Evolutionary conservation across 2,329 filamentous ascomycete species (phyloP), one percentile per base, ranked within the genome.

Genomic region (Macrophomina pseudophaseolina): DNA sequence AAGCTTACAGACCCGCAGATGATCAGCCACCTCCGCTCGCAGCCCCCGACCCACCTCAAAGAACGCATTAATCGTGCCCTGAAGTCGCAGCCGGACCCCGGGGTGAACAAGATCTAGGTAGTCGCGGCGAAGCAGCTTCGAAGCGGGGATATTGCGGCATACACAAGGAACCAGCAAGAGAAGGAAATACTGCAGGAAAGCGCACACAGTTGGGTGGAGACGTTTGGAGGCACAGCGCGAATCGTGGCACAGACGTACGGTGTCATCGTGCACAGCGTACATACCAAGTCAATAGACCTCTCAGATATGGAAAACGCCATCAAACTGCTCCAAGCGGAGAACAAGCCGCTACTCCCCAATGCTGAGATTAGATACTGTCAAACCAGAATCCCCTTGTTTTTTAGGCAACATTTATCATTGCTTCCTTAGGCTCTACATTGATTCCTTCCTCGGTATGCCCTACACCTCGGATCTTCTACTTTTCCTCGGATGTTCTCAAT

Each of bases 51-150:
- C 0, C 28, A 32, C 28, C 49, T 32, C 1, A 52, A 52, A 32
- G 49, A 52, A 32, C 28, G 49, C 28, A 32, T 32, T 33, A 52
- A 52, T 23, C 49, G 23, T 33, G 28, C 49, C 12, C 49, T 52
- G 2, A 32, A 32, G 23, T 32, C 49, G 11, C 49, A 32, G 1
- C 33, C 49, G 49, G 28, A 52, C 7, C 49, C 12, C 28, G 12
- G 11, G 1, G 28, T 56, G 1, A 56, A 56, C 33, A 56, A 56
- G n/a, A 56, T 56, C n/a, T 4, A 56, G n/a, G 35, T 40, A 56
- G 52, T 56, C n/a, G 33, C 33, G 52, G 52, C 52, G n/a, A 56
- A 56, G 52, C 16, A 56, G 35, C 52, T 56, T 40, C 32, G 52
- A 9, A 40, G 52, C 35, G 52, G 52, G 18, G 52, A 56, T 40